phyloP scores from a whole-genome alignment of 257 asterid species.

The Salvia miltiorrhiza region DNA sequence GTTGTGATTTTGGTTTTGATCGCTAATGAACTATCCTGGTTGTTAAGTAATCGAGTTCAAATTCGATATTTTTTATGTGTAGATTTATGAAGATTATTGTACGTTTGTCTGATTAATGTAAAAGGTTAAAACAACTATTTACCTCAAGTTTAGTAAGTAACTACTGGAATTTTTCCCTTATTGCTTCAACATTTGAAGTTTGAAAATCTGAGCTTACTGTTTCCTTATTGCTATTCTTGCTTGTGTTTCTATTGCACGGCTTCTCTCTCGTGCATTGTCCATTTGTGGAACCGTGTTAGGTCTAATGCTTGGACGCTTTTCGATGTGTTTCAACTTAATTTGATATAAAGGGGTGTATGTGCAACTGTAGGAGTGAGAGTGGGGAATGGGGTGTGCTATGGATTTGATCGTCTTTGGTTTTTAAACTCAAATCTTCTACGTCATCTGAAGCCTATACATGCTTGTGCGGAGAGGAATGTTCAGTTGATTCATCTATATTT shows the following conservation, averaged over 20 bases:
- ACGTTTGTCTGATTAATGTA: not conserved
- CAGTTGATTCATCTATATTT: not conserved
- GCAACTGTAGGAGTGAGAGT: not conserved
- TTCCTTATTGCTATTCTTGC: constrained; percentile 1
- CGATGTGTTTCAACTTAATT: not conserved
- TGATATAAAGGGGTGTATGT: not conserved
- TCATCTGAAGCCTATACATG: not conserved
- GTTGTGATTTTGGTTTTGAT: constrained; percentile 3
- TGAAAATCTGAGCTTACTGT: not conserved
- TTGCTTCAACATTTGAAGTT: not conserved
- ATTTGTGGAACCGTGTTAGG: not conserved
- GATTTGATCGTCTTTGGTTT: not conserved
- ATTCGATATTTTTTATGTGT: not conserved
- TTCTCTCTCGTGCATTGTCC: constrained; percentile 12
- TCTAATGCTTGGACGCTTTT: not conserved
- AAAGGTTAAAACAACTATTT: not conserved
- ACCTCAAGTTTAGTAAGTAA: not conserved
- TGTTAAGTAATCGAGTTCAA: not conserved
- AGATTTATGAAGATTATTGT: not conserved
- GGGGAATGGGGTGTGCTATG: not conserved
- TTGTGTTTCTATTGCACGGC: not conserved
- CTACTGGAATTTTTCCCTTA: not conserved
- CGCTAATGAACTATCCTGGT: not conserved
- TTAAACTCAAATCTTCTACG: not conserved
- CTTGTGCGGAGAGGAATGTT: not conserved